Base-by-base conservation (phyloP, 495 filamentous ascomycete species). In the Penicillium riverlandense region DNA sequence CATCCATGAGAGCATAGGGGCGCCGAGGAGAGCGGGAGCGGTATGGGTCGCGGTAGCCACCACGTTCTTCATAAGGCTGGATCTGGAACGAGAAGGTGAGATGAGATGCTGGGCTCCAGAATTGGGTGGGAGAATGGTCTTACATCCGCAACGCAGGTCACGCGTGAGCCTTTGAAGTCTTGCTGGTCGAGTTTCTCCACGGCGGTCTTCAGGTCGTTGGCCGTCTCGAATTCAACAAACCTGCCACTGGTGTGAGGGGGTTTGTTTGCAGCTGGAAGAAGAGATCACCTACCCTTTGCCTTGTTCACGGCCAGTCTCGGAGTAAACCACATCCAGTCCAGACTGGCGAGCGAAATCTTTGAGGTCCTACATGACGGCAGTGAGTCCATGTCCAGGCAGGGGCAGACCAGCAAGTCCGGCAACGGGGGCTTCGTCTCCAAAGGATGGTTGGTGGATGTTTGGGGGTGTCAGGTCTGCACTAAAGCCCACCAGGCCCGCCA, bases 321-420 rank as follows among this genome's bases (percentile, higher is more conserved):
- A 96, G 61, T 95, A 99, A 48, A 99, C 92, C 53, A 99, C 92
- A 65, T 97, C 94, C 65, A 94, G 79, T 60, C 89, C 88, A 68
- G 90, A 94, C 62, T 90, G 86, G 59, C 92, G 91, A 45, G 92
- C 94, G 64, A 97, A 99, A 67, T 99, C 92, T 87, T 99, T 99
- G 35, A 99, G 80, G 66, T 99, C 94, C 92, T 99, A 70, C 30
- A 64, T 29, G 60, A 64, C 33, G 42, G 52, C 50, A 58, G 63
- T 70, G 57, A 72, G 67, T 70, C 52, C 62, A 58, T 58, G 44
- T 69, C 62, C 62, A 58, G 63, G 57, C 52, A 59, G 37, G 52
- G 10, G n/a, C 2, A 45, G 56, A 47, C 62, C 63, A 49, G 48
- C 28, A 45, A 38, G 35, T 48, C 43, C 53, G 52, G 49, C 38